These are phyloP conservation scores for Beauveria asiatica DNA, from an alignment of 2,329 filamentous ascomycete genomes.

Conservation along the genomic window DNA sequence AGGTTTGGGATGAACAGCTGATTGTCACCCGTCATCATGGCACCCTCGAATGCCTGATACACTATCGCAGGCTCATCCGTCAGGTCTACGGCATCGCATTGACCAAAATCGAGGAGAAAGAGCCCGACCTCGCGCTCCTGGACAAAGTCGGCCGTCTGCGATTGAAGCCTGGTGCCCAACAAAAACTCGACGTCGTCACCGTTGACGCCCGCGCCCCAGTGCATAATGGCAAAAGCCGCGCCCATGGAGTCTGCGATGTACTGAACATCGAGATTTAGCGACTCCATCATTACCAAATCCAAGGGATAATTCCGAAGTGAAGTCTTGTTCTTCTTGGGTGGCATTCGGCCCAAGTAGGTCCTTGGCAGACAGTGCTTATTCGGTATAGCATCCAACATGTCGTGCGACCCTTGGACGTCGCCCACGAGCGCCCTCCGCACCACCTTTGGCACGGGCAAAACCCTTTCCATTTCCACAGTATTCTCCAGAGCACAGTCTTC, in stretches of 20 bases:
- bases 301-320: slow-evolving; percentile 12
- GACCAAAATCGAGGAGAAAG: slow-evolving; percentile 18
- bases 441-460: slow-evolving; percentile 16
- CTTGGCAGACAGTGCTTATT: slow-evolving; percentile 18
- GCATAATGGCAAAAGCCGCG: slow-evolving; percentile 16
- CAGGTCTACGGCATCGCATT: slow-evolving; percentile 17
- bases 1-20: slow-evolving; percentile 18
- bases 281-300: slow-evolving; percentile 9
- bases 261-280: slow-evolving; percentile 10
- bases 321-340: not conserved
- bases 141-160: not conserved
- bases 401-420: slow-evolving; percentile 11
- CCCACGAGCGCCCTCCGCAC: slow-evolving; percentile 13
- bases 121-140: slow-evolving; percentile 12
- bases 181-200: slow-evolving; percentile 19
- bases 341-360: slow-evolving; percentile 13
- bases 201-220: slow-evolving; percentile 17
- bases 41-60: slow-evolving; percentile 18
- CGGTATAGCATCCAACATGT: slow-evolving; percentile 5
- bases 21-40: slow-evolving; percentile 18
- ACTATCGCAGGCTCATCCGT: slow-evolving; percentile 7
- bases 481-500: slow-evolving; percentile 1
- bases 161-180: slow-evolving; percentile 7
- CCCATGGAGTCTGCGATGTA: slow-evolving; percentile 14
- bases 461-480: slow-evolving; percentile 15